Percentiles rank a stretch among this genome's conserved stretches.
These are phyloP conservation scores for Fusarium bactridioides DNA, from an alignment of 2,329 filamentous ascomycete species.

Conservation along the genomic window DNA sequence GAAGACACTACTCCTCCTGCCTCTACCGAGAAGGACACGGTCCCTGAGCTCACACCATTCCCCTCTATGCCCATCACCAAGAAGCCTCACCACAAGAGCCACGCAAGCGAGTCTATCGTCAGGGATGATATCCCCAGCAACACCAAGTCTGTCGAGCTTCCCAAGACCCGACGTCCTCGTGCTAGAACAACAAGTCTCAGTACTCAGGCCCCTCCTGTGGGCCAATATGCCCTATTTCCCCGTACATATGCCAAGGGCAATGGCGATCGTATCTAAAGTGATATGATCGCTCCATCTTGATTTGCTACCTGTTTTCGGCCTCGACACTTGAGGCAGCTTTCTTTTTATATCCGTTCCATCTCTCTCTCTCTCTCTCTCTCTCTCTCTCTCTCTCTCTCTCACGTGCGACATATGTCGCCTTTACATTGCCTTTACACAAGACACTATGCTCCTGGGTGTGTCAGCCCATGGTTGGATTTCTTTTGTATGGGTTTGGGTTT, in stretches of 20 bases:
- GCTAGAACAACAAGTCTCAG: conserved; percentile 58
- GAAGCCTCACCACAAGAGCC: conserved; percentile 46
- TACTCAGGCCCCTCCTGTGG: conserved; percentile 52
- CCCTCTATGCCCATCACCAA: conserved; percentile 36
- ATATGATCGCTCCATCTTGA: background rate
- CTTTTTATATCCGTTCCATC: background rate
- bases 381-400: conserved; percentile 5
- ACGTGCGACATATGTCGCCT: background rate
- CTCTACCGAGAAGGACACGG: conserved; percentile 45
- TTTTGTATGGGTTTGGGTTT: conserved; percentile 26
- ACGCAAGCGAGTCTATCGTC: conserved; percentile 50
- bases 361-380: background rate
- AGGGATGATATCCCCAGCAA: conserved; percentile 41
- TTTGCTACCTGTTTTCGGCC: conserved; percentile 3
- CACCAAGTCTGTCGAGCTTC: conserved; percentile 43
- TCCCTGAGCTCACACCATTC: conserved; percentile 48
- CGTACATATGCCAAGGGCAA: conserved; percentile 45
- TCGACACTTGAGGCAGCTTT: background rate
- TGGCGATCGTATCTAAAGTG: conserved; percentile 45
- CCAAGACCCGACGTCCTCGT: conserved; percentile 48
- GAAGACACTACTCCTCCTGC: conserved; percentile 39
- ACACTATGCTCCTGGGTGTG: background rate
- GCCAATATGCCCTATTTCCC: conserved; percentile 58
- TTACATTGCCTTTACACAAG: conserved; percentile 7
- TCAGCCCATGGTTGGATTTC: conserved; percentile 13